Evolutionary conservation across 495 filamentous ascomycete species (phyloP).

Genomic region (Poronia punctata): DNA sequence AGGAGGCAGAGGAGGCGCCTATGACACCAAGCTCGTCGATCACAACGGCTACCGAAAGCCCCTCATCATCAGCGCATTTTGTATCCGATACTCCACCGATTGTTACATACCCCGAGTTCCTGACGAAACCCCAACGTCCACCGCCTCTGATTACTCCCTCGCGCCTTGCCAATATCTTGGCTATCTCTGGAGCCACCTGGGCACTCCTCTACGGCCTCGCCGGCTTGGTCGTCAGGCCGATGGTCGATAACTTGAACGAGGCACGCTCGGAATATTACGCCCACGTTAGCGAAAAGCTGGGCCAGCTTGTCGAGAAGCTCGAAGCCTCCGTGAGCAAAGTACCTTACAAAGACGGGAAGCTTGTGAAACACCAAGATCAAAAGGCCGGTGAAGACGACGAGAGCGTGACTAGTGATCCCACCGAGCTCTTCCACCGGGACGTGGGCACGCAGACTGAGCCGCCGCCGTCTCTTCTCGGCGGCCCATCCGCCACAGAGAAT

Average conservation of each 20-base stretch:
- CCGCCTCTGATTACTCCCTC: slow-evolving; percentile 69
- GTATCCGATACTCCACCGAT: slow-evolving; percentile 57
- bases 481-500: slow-evolving; percentile 15
- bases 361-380: slow-evolving; percentile 9
- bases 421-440: slow-evolving; percentile 87
- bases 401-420: slow-evolving; percentile 52
- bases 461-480: slow-evolving; percentile 26
- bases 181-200: slow-evolving; percentile 63
- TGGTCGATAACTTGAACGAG: slow-evolving; percentile 65
- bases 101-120: slow-evolving; percentile 95
- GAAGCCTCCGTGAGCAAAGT: slow-evolving; percentile 58
- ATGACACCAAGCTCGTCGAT: too few species aligned
- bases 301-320: slow-evolving; percentile 67
- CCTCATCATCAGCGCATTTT: slow-evolving; percentile 7
- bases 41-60: slow-evolving; percentile 14
- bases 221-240: slow-evolving; percentile 75
- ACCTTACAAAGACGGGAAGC: slow-evolving; percentile 24
- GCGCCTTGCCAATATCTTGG: slow-evolving; percentile 69
- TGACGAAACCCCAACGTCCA: slow-evolving; percentile 54
- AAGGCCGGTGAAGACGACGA: slow-evolving; percentile 27
- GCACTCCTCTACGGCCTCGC: slow-evolving; percentile 72
- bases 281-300: slow-evolving; percentile 57
- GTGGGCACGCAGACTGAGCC: slow-evolving; percentile 79
- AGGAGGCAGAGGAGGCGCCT: slow-evolving; percentile 7
- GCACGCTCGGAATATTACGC: slow-evolving; percentile 76